phyloP scores from a whole-genome alignment of 108 stramenopile genomes.

The Cyclotella baltica region DNA sequence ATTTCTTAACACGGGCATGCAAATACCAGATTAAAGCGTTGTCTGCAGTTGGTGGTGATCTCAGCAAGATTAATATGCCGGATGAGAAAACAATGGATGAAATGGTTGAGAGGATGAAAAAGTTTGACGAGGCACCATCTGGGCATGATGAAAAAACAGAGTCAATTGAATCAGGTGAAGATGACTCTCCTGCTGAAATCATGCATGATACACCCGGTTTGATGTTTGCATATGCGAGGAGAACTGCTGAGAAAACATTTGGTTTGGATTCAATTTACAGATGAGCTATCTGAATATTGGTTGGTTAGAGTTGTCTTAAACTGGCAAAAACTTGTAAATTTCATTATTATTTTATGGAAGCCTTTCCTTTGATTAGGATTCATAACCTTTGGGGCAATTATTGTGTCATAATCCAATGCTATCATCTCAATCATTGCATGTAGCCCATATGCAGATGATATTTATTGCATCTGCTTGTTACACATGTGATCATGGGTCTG shows the following conservation, averaged over 20 bases:
- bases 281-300: no score
- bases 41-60: conserved; percentile 46
- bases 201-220: conserved; percentile 37
- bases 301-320: no score
- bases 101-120: conserved; percentile 45
- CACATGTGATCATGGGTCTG: no score
- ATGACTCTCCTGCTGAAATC: neutral
- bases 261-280: conserved; percentile 40
- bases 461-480: no score
- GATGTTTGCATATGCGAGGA: conserved; percentile 55
- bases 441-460: no score
- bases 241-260: conserved; percentile 48
- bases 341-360: no score
- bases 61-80: conserved; percentile 48
- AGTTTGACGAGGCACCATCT: conserved; percentile 54
- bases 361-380: no score
- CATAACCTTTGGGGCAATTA: no score
- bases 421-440: no score
- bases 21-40: conserved; percentile 50
- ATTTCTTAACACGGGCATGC: conserved; percentile 51
- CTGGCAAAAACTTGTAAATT: no score
- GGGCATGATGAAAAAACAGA: neutral
- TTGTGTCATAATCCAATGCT: no score
- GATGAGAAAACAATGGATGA: conserved; percentile 30
- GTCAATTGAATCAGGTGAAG: neutral